These are phyloP conservation scores for Saccharomyces hybrid DNA, from an alignment of 1,139 yeast species.

Conservation along the genomic window DNA sequence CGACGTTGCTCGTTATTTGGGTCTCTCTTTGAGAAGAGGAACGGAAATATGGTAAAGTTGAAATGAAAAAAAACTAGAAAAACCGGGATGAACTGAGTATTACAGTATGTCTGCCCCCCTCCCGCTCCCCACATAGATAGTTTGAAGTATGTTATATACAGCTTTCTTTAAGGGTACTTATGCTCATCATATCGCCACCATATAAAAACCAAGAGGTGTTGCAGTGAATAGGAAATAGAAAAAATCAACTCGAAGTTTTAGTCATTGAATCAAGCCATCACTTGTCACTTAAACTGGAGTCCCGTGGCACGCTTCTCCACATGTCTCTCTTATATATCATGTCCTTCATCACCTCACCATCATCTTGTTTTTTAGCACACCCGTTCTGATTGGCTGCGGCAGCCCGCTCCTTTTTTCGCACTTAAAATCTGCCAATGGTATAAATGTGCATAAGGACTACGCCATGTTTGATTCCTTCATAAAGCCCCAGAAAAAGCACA, in stretches of 20 bases:
- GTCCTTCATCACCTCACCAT: too few species aligned
- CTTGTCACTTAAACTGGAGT: neutral
- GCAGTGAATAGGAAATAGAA: neutral
- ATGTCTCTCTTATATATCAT: too few species aligned
- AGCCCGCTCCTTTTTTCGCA: neutral
- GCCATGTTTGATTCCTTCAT: neutral
- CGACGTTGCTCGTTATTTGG: constrained; percentile 62
- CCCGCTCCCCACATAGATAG: neutral
- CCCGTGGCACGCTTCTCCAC: too few species aligned
- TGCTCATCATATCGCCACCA: neutral
- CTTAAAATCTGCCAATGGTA: neutral
- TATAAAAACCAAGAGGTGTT: neutral
- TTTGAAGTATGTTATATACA: neutral
- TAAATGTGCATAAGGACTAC: neutral
- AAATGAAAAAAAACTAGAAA: neutral
- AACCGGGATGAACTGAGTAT: neutral
- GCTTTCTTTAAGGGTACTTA: neutral
- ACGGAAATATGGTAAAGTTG: constrained; percentile 49
- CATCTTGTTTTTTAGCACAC: neutral
- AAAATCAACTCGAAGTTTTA: neutral
- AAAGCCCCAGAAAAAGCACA: neutral
- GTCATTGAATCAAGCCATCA: neutral
- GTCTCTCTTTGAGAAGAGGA: constrained; percentile 49
- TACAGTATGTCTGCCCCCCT: too few species aligned
- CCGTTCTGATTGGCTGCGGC: neutral